These are phyloP conservation scores for Coemansia sp. DNA, from an alignment of 192 early-diverging fungal genomes.

Conservation along the genomic window DNA sequence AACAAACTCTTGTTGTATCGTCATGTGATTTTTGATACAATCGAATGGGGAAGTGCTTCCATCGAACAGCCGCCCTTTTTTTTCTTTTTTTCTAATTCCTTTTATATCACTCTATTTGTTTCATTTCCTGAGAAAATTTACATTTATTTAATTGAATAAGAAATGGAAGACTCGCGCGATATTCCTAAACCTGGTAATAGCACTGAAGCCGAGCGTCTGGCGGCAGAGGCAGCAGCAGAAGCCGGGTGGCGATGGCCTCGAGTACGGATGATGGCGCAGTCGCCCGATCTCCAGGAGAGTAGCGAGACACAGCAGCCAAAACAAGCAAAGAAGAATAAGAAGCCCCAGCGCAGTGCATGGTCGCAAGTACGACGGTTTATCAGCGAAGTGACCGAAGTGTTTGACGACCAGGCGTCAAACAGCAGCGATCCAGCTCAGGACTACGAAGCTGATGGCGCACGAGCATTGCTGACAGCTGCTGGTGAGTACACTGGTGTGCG, in stretches of 20 bases:
- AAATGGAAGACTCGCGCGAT: constrained; percentile 24
- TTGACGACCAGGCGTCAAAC: constrained; percentile 17
- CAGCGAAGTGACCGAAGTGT: constrained; percentile 46
- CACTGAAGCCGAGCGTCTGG: constrained; percentile 40
- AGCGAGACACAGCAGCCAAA: not conserved
- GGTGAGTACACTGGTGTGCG: constrained; percentile 1
- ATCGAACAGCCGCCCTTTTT: no score
- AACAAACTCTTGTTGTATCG: constrained; percentile 58
- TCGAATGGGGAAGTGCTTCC: no score
- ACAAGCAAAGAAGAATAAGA: not conserved
- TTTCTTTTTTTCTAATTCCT: not conserved
- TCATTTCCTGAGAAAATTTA: no score
- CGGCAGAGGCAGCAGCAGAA: constrained; percentile 35
- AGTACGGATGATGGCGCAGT: constrained; percentile 54
- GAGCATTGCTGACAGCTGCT: not conserved
- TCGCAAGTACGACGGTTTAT: constrained; percentile 31
- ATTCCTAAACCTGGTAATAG: constrained; percentile 12
- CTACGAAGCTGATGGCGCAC: no score
- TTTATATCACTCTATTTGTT: constrained; percentile 8
- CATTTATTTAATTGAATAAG: no score
- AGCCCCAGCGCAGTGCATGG: constrained; percentile 25
- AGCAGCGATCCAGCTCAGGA: not conserved
- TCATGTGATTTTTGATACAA: constrained; percentile 38
- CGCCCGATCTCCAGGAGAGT: constrained; percentile 34
- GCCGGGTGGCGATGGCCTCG: constrained; percentile 55